Percentiles rank a stretch among this genome's conserved stretches.
Conservation (phyloP, 768 basidiomycete genomes). For the Psilocybe sp. region DNA sequence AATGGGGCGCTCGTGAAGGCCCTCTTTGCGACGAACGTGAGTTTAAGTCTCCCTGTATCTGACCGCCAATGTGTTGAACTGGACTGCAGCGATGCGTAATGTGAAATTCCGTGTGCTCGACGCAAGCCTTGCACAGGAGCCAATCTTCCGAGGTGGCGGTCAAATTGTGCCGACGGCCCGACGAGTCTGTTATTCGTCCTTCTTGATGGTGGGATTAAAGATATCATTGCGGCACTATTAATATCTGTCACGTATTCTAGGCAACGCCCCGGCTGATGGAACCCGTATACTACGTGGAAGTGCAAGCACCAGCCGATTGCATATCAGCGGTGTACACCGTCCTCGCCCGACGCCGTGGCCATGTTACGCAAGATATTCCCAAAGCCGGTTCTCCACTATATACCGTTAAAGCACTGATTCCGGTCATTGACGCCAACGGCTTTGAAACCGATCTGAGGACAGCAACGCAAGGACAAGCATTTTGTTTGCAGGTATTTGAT, state of each 20-base stretch:
- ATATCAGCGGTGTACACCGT: slow-evolving; percentile 99
- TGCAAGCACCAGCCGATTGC: slow-evolving; percentile 98
- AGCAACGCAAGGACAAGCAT: slow-evolving; percentile 98
- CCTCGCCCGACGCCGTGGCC: slow-evolving; percentile 96
- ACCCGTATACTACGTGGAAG: slow-evolving; percentile 97
- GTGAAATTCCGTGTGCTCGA: slow-evolving; percentile 97
- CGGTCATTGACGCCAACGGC: slow-evolving; percentile 97
- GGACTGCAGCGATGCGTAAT: slow-evolving; percentile 83
- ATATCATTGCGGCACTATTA: slow-evolving; percentile 6
- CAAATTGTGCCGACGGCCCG: slow-evolving; percentile 99
- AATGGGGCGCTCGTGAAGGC: slow-evolving; percentile 98
- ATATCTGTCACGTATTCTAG: slow-evolving; percentile 36
- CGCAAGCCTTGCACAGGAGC: slow-evolving; percentile 88
- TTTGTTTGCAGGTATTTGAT: slow-evolving; percentile 95
- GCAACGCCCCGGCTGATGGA: slow-evolving; percentile 95
- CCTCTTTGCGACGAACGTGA: slow-evolving; percentile 97
- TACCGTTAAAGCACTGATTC: slow-evolving; percentile 97
- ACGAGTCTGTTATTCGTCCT: slow-evolving; percentile 97
- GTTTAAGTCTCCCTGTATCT: slow-evolving; percentile 29
- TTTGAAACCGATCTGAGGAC: slow-evolving; percentile 98
- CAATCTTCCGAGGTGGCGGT: slow-evolving; percentile 96
- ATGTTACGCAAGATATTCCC: slow-evolving; percentile 96
- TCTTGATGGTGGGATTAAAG: slow-evolving; percentile 78
- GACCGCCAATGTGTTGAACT: not conserved
- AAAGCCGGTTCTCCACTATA: slow-evolving; percentile 98